Conservation (phyloP, 306 rosid species). For the Dalbergia oliveri region DNA sequence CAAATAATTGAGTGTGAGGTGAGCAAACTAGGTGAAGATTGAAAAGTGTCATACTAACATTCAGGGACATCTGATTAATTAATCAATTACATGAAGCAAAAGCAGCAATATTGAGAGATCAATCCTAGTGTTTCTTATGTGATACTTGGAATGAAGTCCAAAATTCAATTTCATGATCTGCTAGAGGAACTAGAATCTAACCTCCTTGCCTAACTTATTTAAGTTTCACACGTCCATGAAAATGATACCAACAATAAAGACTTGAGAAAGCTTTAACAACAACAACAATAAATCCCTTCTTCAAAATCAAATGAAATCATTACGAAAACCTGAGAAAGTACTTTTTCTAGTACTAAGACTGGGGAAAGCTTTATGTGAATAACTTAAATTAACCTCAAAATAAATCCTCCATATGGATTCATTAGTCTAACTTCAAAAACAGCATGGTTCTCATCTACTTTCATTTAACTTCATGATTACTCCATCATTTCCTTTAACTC, state of each 20-base stretch:
- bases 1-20: not conserved
- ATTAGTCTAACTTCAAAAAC: not conserved
- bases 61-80: not conserved
- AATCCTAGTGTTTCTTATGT: slow-evolving; percentile 22
- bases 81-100: not conserved
- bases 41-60: not conserved
- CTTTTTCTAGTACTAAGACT: no score
- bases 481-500: not conserved
- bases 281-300: no score
- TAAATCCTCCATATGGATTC: not conserved
- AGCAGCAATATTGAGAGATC: not conserved
- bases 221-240: not conserved
- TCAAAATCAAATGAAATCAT: no score
- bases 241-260: not conserved
- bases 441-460: not conserved
- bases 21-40: not conserved
- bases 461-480: no score
- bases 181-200: not conserved
- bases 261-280: no score
- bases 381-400: no score
- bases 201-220: not conserved
- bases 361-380: no score
- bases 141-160: slow-evolving; percentile 9
- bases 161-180: not conserved
- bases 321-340: no score